phyloP scores from a whole-genome alignment of 805 yeast genomes.

The Lipomyces yamanashiensis region DNA sequence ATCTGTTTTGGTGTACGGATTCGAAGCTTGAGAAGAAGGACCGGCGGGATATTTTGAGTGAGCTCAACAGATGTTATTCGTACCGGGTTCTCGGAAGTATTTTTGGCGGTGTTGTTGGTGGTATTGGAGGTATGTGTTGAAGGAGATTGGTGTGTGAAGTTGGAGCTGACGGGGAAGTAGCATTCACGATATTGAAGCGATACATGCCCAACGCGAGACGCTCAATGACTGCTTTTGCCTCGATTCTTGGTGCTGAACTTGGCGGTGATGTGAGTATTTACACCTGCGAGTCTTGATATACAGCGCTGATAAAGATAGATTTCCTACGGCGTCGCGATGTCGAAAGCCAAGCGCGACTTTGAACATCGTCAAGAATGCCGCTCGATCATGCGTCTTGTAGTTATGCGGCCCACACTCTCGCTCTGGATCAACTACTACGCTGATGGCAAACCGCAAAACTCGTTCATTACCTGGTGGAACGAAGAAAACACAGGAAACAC shows the following conservation, averaged over 20 bases:
- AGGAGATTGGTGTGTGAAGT: background rate
- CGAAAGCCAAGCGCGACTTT: slow-evolving; percentile 16
- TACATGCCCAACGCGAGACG: slow-evolving; percentile 17
- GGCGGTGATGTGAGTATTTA: slow-evolving; percentile 21
- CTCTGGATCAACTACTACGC: slow-evolving; percentile 31
- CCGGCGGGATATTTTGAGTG: slow-evolving; percentile 25
- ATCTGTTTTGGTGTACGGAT: slow-evolving; percentile 32
- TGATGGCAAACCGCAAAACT: slow-evolving; percentile 23
- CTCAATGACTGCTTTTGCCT: slow-evolving; percentile 20
- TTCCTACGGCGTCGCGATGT: slow-evolving; percentile 7
- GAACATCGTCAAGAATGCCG: slow-evolving; percentile 18
- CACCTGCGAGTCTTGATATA: background rate
- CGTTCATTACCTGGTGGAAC: slow-evolving; percentile 24
- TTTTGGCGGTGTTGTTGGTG: slow-evolving; percentile 7
- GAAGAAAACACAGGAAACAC: slow-evolving; percentile 3
- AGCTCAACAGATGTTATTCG: slow-evolving; percentile 15
- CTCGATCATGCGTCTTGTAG: slow-evolving; percentile 17
- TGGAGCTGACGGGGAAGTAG: background rate
- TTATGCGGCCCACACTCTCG: slow-evolving; percentile 22
- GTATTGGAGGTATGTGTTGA: slow-evolving; percentile 6
- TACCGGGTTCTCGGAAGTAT: slow-evolving; percentile 25
- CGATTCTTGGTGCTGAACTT: slow-evolving; percentile 21
- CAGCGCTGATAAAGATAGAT: background rate
- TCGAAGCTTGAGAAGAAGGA: slow-evolving; percentile 22
- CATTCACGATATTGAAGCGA: slow-evolving; percentile 2